Evolutionary conservation across 1,139 yeast species (phyloP), one percentile per base, ranked within the genome.

Genomic region (Zygosaccharomyces sapae): DNA sequence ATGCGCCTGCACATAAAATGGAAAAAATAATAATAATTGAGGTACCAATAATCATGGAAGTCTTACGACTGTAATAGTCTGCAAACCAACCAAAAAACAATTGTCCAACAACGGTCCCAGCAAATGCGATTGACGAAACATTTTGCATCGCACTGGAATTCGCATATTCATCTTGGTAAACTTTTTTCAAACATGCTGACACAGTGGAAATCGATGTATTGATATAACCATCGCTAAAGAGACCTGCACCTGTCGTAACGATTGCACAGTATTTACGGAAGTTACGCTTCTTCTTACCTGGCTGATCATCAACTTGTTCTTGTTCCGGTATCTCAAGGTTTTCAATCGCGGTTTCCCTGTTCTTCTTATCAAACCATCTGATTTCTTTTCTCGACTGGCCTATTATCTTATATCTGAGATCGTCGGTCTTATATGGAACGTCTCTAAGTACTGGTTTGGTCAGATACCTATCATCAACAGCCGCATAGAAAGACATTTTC

Each of bases 101-200:
- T 71, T 83, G 90, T 38, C 97, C 97, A n/a, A 86, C 76, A 43
- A 89, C 94, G 2, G 90, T 88, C 58, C 97, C 97, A 9, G 77
- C 96, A 63, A 89, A 89, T 0, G 89, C 95, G 62, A 89, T 85
- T n/a, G 96, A 81, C 0, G 94, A 76, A 46, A 89, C 86, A 61
- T 88, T 87, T 52, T 80, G 75, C 48, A 85, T 79, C 22, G 96
- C 95, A 43, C 69, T 66, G 0, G 94, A 84, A 9, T 75, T 60
- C 3, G 78, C 67, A 62, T 83, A 83, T 58, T 77, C 77, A 0
- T 65, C 66, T 10, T 88, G 88, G 63, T 89, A 89, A 34, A 89
- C 71, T 3, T 64, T 69, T 12, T 74, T 65, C 53, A 89, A 73
- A 68, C 89, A 81, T 10, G 89, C 80, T 40, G 82, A 74, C 16